Percentiles rank a stretch among this genome's conserved stretches.
These are phyloP conservation scores for Notholithocarpus densiflorus DNA, from an alignment of 306 rosid genomes.

Conservation along the genomic window DNA sequence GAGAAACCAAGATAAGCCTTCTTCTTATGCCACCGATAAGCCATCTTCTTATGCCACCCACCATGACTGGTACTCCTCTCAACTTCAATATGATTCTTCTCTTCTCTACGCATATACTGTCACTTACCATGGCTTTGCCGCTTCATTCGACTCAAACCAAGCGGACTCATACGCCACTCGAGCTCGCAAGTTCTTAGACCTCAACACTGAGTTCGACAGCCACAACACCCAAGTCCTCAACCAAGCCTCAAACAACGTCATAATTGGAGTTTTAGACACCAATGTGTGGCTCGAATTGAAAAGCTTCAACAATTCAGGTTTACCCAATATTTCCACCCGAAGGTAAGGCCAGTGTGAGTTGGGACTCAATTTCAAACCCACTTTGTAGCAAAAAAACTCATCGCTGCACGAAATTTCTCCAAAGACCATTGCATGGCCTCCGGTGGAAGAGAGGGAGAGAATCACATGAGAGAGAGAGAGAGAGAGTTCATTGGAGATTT, in stretches of 20 bases:
- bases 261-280: slow-evolving; percentile 78
- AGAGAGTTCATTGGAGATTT: no score
- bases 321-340: slow-evolving; percentile 63
- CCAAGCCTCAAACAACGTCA: slow-evolving; percentile 57
- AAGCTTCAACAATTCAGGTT: slow-evolving; percentile 65
- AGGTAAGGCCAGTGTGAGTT: slow-evolving; percentile 82
- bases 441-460: slow-evolving; percentile 23
- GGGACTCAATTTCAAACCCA: slow-evolving; percentile 40
- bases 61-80: slow-evolving; percentile 68
- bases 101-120: slow-evolving; percentile 65
- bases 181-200: slow-evolving; percentile 71
- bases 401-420: slow-evolving; percentile 77
- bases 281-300: slow-evolving; percentile 80
- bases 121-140: slow-evolving; percentile 81
- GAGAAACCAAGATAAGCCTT: slow-evolving; percentile 52
- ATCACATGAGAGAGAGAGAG: no score
- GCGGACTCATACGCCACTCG: slow-evolving; percentile 72
- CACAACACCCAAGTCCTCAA: slow-evolving; percentile 48
- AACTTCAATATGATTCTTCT: slow-evolving; percentile 49
- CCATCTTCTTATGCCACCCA: slow-evolving; percentile 55
- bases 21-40: slow-evolving; percentile 40
- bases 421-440: slow-evolving; percentile 61
- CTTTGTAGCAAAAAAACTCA: slow-evolving; percentile 71
- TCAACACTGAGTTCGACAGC: slow-evolving; percentile 45
- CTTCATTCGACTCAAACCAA: slow-evolving; percentile 39